Evolutionary conservation across 2,329 filamentous ascomycete species (phyloP).

Genomic region (Coniochaeta sp.): DNA sequence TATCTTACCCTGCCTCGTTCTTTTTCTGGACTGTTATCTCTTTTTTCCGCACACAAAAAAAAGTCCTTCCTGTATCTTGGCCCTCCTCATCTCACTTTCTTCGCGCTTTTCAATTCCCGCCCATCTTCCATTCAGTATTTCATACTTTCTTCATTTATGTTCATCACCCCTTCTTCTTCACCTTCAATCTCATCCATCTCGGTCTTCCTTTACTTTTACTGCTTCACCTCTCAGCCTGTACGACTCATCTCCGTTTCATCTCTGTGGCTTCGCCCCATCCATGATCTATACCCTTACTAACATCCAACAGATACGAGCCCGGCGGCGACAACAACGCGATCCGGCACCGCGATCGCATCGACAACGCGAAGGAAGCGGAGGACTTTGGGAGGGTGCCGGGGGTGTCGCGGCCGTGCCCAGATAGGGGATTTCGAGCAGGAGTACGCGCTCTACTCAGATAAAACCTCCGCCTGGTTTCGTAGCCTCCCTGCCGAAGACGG

Average conservation of each 20-base stretch:
- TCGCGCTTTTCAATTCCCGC: too few relatives aligned
- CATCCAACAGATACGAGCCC: background rate
- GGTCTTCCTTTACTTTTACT: background rate
- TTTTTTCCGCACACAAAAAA: too few relatives aligned
- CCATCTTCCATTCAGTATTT: too few relatives aligned
- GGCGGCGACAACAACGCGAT: slow-evolving; percentile 1
- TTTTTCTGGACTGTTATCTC: too few relatives aligned
- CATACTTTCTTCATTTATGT: too few relatives aligned
- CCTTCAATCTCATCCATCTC: background rate
- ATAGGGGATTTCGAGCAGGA: background rate
- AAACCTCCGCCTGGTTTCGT: slow-evolving; percentile 1
- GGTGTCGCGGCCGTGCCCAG: background rate
- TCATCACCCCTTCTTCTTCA: background rate
- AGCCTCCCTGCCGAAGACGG: background rate
- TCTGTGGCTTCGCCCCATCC: background rate
- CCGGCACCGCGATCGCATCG: background rate
- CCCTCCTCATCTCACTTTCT: too few relatives aligned
- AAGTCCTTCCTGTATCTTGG: too few relatives aligned
- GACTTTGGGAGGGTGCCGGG: background rate
- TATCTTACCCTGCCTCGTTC: too few relatives aligned
- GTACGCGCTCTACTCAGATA: background rate
- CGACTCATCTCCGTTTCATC: background rate
- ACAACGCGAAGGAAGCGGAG: background rate
- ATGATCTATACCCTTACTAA: background rate
- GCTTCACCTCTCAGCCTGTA: background rate